Evolutionary conservation across 345 rosid genomes (phyloP).

Genomic region (Sisymbrium altissimum): DNA sequence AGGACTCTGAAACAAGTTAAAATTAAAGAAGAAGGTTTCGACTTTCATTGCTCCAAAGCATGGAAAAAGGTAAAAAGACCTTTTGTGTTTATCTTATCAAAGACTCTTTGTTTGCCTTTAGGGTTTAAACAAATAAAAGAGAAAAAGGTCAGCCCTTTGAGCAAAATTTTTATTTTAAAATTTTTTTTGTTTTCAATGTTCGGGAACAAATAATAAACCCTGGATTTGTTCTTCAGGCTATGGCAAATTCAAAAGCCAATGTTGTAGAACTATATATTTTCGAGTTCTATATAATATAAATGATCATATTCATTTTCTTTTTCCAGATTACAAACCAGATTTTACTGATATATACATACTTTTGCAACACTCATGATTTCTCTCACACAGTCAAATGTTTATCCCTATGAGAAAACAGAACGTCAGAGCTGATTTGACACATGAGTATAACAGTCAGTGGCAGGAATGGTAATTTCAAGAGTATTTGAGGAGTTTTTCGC

Average conservation of each 20-base stretch:
- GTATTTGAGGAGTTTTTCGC: background rate
- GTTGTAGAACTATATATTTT: slow-evolving; percentile 31
- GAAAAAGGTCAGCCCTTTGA: slow-evolving; percentile 12
- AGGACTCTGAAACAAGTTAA: slow-evolving; percentile 30
- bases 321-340: slow-evolving; percentile 1
- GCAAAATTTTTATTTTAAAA: background rate
- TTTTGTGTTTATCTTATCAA: background rate
- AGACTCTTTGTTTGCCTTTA: slow-evolving; percentile 27
- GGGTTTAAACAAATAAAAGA: slow-evolving; percentile 25
- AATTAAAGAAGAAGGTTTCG: background rate
- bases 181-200: background rate
- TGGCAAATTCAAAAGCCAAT: slow-evolving; percentile 19
- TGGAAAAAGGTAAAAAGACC: background rate
- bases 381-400: background rate
- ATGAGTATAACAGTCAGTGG: background rate
- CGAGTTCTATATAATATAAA: slow-evolving; percentile 13
- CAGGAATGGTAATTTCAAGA: background rate
- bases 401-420: background rate
- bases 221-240: slow-evolving; percentile 15
- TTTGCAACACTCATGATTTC: background rate
- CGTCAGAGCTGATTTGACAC: background rate
- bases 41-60: background rate
- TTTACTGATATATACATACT: background rate
- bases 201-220: slow-evolving; percentile 25
- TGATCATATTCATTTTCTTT: background rate